Evolutionary conservation across 2,329 filamentous ascomycete species (phyloP), one percentile per base, ranked within the genome.

Genomic region (Pleoardoris graminearum): DNA sequence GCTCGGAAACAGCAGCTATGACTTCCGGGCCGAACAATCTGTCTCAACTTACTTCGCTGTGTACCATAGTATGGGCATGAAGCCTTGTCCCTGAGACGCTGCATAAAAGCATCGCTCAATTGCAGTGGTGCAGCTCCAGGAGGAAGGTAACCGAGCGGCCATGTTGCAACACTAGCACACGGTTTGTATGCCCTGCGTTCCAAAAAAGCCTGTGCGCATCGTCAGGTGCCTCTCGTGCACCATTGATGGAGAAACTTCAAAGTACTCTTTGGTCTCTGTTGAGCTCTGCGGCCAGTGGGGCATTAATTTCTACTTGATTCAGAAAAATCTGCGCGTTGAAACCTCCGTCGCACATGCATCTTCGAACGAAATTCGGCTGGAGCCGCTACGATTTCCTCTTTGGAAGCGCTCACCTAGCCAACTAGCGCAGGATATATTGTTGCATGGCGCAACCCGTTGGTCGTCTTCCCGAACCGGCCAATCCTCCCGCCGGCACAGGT

Each of bases 391-490:
- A 29, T 47, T 37, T 14, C 44, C 23, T 37, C 8, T 37, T 23
- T 21, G 16, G 33, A 12, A 29, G 27, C 23, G 30, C n/a, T 19
- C 32, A 29, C 10, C 12, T 22, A 45, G 19, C 30, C 29, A 12
- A 35, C 10, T 12, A 8, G 25, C 30, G 22, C 21, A 25, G 17
- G 17, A 36, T 46, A 46, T 36, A 25, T 45, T 46, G 21, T 33
- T 46, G 43, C 43, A 46, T 35, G 16, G 27, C 14, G 30, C 30
- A 16, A 12, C 14, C 8, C 17, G 43, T 35, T 30, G 22, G 33
- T n/a, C 44, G n/a, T 32, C 22, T 47, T 47, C 44, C 25, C 14
- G n/a, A 47, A 47, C 27, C 33, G n/a, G 44, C 23, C 33, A 37
- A 37, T 37, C 22, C 33, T 37, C 33, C 33, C 44, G 32, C 32